These are phyloP conservation scores for Comarum palustre DNA, from an alignment of 306 rosid genomes.

Conservation along the genomic window DNA sequence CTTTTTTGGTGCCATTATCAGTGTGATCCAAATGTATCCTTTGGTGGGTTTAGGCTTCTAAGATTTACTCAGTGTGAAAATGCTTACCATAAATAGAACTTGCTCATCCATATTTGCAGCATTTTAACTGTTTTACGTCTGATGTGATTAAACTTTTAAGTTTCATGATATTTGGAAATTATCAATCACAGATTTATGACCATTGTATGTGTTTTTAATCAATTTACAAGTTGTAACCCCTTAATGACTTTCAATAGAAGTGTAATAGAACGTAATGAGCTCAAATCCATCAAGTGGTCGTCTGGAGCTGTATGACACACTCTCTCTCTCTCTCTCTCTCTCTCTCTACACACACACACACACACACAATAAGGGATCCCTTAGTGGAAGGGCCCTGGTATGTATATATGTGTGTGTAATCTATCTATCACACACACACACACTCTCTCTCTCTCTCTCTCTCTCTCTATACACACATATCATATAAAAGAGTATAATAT, in stretches of 20 bases:
- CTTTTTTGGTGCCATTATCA: constrained; percentile 66
- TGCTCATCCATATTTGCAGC: background rate
- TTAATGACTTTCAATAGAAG: constrained; percentile 59
- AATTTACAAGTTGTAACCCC: constrained; percentile 35
- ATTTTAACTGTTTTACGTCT: constrained; percentile 13
- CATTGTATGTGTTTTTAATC: constrained; percentile 1
- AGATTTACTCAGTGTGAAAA: background rate
- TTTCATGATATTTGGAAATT: constrained; percentile 17
- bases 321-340: constrained; percentile 33
- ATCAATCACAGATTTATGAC: background rate
- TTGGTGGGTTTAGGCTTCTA: constrained; percentile 19
- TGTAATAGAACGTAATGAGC: constrained; percentile 75
- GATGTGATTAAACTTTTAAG: constrained; percentile 13
- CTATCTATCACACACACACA: no score
- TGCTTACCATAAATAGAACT: background rate
- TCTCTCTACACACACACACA: no score
- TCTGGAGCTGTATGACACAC: constrained; percentile 87
- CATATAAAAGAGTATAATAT: background rate
- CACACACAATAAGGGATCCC: no score
- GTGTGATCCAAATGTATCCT: constrained; percentile 98
- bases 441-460: constrained; percentile 5
- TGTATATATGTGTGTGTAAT: no score
- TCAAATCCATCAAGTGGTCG: constrained; percentile 82
- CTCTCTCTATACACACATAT: background rate
- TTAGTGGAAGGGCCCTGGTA: no score